Percentiles rank a stretch among this genome's conserved stretches.
Evolutionary conservation across 345 rosid genomes (phyloP).

Genomic region (Pugionium cornutum): DNA sequence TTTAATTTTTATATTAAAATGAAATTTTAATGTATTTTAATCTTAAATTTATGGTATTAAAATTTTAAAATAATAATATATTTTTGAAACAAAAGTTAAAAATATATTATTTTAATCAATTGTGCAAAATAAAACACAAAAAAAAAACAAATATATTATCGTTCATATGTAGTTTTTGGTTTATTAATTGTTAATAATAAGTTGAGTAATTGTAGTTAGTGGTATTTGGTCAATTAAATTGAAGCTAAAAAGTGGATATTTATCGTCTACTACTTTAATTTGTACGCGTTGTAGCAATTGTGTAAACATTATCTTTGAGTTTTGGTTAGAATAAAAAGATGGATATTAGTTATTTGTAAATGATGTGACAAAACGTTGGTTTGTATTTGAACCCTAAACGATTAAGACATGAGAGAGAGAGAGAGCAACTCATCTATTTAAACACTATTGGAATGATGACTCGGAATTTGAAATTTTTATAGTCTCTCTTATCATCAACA

Average conservation of each 20-base stretch:
- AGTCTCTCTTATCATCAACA: conserved; percentile 33
- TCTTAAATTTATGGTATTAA: no score
- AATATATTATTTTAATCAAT: no score
- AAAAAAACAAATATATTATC: no score
- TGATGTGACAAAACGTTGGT: conserved; percentile 31
- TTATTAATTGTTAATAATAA: no score
- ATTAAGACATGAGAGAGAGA: conserved; percentile 30
- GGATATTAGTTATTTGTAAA: conserved; percentile 4
- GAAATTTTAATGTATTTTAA: no score
- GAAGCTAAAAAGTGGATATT: neutral
- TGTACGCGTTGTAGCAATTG: neutral
- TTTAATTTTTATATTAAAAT: no score
- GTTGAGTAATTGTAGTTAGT: no score
- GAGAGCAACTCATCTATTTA: conserved; percentile 7
- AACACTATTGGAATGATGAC: conserved; percentile 25
- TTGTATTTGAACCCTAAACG: conserved; percentile 7
- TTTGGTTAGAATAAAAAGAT: neutral
- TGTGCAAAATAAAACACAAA: no score
- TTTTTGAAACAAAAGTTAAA: no score
- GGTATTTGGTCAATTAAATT: no score
- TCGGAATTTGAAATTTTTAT: conserved; percentile 4
- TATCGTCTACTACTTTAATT: neutral
- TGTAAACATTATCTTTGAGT: neutral
- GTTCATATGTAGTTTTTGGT: no score
- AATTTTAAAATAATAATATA: no score